Percentiles rank a stretch among this genome's conserved stretches.
Evolutionary conservation across 2,329 filamentous ascomycete species (phyloP).

Genomic region (Penicillium frequentans): DNA sequence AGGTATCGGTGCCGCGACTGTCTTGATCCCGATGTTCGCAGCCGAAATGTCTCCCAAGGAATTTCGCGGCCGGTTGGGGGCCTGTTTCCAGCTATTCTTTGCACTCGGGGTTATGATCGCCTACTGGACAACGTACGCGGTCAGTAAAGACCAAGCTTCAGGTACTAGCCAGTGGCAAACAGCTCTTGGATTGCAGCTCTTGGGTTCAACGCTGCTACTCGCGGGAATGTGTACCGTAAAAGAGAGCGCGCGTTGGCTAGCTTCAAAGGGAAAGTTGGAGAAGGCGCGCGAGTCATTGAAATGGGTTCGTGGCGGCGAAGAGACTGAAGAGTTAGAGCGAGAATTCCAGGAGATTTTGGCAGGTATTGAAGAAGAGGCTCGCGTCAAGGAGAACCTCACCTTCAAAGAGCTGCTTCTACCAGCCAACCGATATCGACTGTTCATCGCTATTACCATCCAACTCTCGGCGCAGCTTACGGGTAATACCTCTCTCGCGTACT

Average conservation of each 20-base stretch:
- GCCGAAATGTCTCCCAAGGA: slow-evolving; percentile 45
- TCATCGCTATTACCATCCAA: slow-evolving; percentile 53
- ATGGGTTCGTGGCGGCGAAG: slow-evolving; percentile 53
- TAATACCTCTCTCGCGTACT: slow-evolving; percentile 54
- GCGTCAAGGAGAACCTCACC: slow-evolving; percentile 47
- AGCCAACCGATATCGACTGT: slow-evolving; percentile 50
- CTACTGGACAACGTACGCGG: slow-evolving; percentile 52
- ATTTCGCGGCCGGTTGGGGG: slow-evolving; percentile 22
- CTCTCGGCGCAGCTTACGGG: slow-evolving; percentile 52
- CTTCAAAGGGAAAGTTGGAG: slow-evolving; percentile 47
- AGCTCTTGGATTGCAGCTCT: slow-evolving; percentile 48
- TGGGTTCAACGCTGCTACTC: slow-evolving; percentile 49
- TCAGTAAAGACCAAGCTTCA: slow-evolving; percentile 38
- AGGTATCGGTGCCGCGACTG: slow-evolving; percentile 48
- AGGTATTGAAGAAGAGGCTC: slow-evolving; percentile 50
- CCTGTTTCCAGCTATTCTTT: slow-evolving; percentile 42
- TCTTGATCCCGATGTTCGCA: slow-evolving; percentile 42
- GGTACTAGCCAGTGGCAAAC: slow-evolving; percentile 53
- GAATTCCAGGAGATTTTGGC: slow-evolving; percentile 43
- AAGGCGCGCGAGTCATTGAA: slow-evolving; percentile 51
- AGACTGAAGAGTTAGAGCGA: slow-evolving; percentile 31
- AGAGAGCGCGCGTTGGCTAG: slow-evolving; percentile 51
- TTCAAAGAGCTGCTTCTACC: slow-evolving; percentile 50
- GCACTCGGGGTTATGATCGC: slow-evolving; percentile 40
- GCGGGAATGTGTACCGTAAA: slow-evolving; percentile 52